Percentiles rank a stretch among this genome's conserved stretches.
Conservation (phyloP, 108 stramenopile species). For the Cyclotella choctawhatcheeana region DNA sequence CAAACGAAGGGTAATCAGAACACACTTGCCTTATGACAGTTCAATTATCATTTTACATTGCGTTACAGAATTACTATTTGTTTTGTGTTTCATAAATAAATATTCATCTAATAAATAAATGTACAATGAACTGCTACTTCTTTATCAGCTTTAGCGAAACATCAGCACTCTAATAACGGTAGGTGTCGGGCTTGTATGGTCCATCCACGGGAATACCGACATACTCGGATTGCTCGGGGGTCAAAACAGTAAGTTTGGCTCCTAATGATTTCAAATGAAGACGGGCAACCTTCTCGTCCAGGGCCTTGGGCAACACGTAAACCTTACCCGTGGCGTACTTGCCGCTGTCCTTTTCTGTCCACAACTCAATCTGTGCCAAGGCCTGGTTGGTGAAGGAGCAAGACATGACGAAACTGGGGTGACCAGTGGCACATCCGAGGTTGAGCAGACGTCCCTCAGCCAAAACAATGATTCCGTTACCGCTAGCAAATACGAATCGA, state of each 20-base stretch:
- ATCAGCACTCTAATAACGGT: conserved; percentile 91
- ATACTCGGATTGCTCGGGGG: conserved; percentile 97
- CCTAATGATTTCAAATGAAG: conserved; percentile 96
- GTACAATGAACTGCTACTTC: too few species aligned
- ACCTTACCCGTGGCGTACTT: conserved; percentile 97
- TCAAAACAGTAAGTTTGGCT: conserved; percentile 94
- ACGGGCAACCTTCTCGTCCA: conserved; percentile 99
- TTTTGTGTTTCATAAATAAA: too few species aligned
- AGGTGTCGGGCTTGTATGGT: conserved; percentile 99
- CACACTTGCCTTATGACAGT: too few species aligned
- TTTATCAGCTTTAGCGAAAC: neutral
- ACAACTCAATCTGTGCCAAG: conserved; percentile 98
- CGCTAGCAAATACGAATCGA: conserved; percentile 93
- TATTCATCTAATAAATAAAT: too few species aligned
- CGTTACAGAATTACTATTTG: too few species aligned
- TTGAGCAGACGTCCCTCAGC: conserved; percentile 99
- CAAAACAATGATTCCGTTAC: conserved; percentile 95
- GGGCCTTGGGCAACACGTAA: conserved; percentile 97
- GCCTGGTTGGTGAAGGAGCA: conserved; percentile 99
- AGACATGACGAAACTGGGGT: conserved; percentile 99
- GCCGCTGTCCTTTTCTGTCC: conserved; percentile 92
- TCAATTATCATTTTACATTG: too few species aligned
- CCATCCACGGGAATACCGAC: conserved; percentile 92
- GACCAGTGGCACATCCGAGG: conserved; percentile 99
- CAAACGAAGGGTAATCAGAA: too few species aligned